phyloP scores from a whole-genome alignment of 352 stramenopile species.

The Globisporangium okanoganense region DNA sequence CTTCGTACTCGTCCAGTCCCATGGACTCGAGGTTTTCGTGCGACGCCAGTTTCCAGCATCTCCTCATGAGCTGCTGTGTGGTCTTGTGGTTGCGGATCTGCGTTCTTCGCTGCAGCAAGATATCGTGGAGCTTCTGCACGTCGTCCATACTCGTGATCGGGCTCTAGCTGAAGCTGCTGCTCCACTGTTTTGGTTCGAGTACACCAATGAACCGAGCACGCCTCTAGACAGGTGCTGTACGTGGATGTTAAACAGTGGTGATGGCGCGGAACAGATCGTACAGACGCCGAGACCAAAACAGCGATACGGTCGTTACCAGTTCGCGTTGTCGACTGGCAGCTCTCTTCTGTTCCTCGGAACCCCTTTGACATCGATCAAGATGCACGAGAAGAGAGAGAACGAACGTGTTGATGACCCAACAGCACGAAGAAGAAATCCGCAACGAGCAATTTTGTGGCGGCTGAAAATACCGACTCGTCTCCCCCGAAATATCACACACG shows the following conservation, averaged over 20 bases:
- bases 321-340: neutral
- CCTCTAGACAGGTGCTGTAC: neutral
- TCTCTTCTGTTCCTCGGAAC: neutral
- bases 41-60: slow-evolving; percentile 29
- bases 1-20: slow-evolving; percentile 34
- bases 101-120: slow-evolving; percentile 39
- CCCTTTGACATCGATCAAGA: neutral
- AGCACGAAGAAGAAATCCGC: neutral
- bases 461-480: neutral
- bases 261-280: neutral
- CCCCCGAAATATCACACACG: neutral
- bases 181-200: neutral
- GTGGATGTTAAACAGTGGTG: neutral
- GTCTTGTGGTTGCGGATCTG: slow-evolving; percentile 38
- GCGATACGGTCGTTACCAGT: neutral
- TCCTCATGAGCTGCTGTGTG: slow-evolving; percentile 32
- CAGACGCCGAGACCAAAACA: neutral
- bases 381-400: neutral
- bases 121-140: slow-evolving; percentile 31
- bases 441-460: neutral
- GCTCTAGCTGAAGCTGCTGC: neutral
- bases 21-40: slow-evolving; percentile 19
- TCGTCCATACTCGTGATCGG: slow-evolving; percentile 24
- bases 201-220: neutral
- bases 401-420: neutral